Conservation (phyloP, 2,329 filamentous ascomycete genomes). For the Colletotrichum agaves region DNA sequence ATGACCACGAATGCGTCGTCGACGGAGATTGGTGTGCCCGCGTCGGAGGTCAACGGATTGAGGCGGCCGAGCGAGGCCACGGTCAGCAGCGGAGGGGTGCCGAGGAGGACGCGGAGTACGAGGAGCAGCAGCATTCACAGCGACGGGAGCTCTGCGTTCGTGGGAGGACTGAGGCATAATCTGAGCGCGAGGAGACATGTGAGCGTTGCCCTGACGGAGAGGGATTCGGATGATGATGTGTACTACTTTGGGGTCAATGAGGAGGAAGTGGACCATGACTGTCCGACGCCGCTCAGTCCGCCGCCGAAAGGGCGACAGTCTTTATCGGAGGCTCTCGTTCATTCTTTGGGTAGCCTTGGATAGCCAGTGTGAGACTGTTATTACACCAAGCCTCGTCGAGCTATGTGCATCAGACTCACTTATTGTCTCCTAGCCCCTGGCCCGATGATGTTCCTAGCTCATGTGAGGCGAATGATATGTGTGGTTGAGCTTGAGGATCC, state of each 20-base stretch:
- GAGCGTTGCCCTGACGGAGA: slow-evolving; percentile 28
- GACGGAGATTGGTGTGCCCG: not conserved
- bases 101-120: slow-evolving; percentile 3
- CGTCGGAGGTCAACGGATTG: slow-evolving; percentile 1
- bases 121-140: slow-evolving; percentile 12
- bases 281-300: slow-evolving; percentile 29
- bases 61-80: not conserved
- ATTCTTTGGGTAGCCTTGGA: not conserved
- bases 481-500: too few species aligned
- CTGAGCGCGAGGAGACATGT: slow-evolving; percentile 14
- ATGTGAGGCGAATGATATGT: too few species aligned
- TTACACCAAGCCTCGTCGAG: too few species aligned
- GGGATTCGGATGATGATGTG: slow-evolving; percentile 32
- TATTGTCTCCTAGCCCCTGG: too few species aligned
- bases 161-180: not conserved
- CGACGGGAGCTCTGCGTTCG: not conserved
- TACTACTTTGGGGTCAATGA: slow-evolving; percentile 23
- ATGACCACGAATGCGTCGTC: not conserved
- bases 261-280: slow-evolving; percentile 21
- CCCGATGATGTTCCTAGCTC: too few species aligned
- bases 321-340: not conserved
- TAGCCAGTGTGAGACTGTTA: not conserved
- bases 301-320: slow-evolving; percentile 21
- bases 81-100: not conserved
- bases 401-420: too few species aligned